Conservation (phyloP, 306 rosid genomes). For the Gastrolobium villosum region DNA sequence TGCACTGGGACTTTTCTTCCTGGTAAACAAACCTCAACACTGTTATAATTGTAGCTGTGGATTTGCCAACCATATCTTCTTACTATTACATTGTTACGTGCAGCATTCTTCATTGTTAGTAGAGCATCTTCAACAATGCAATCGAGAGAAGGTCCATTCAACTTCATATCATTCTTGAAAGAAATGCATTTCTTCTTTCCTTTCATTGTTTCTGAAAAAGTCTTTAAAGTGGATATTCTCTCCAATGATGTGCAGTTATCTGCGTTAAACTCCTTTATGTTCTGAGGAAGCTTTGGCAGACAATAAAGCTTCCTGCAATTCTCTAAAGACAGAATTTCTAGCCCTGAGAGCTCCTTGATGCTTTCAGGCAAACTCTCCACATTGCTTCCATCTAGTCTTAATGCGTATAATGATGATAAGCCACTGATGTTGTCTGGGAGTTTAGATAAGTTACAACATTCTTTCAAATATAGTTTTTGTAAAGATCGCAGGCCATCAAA, state of each 20-base stretch:
- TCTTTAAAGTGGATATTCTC: neutral
- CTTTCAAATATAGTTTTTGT: neutral
- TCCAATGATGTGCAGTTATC: slow-evolving; percentile 44
- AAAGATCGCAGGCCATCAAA: slow-evolving; percentile 8
- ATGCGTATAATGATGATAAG: neutral
- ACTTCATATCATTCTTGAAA: neutral
- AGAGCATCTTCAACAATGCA: too few relatives aligned
- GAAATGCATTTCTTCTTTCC: neutral
- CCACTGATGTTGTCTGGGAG: slow-evolving; percentile 35
- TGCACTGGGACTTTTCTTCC: too few relatives aligned
- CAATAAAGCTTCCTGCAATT: slow-evolving; percentile 21
- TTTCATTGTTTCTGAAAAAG: neutral
- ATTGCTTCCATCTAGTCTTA: slow-evolving; percentile 35
- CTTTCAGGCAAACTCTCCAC: slow-evolving; percentile 40
- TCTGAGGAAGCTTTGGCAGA: slow-evolving; percentile 48
- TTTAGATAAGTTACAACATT: slow-evolving; percentile 17
- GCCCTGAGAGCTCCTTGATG: slow-evolving; percentile 5
- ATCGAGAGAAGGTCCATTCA: neutral
- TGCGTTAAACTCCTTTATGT: slow-evolving; percentile 28
- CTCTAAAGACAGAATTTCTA: neutral
- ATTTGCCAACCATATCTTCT: too few relatives aligned
- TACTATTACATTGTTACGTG: too few relatives aligned
- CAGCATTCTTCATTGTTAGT: too few relatives aligned
- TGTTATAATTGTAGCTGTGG: too few relatives aligned
- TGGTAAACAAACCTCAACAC: too few relatives aligned